These are phyloP conservation scores for Pythium pyrilobum DNA, from an alignment of 352 stramenopile species.

Conservation along the genomic window DNA sequence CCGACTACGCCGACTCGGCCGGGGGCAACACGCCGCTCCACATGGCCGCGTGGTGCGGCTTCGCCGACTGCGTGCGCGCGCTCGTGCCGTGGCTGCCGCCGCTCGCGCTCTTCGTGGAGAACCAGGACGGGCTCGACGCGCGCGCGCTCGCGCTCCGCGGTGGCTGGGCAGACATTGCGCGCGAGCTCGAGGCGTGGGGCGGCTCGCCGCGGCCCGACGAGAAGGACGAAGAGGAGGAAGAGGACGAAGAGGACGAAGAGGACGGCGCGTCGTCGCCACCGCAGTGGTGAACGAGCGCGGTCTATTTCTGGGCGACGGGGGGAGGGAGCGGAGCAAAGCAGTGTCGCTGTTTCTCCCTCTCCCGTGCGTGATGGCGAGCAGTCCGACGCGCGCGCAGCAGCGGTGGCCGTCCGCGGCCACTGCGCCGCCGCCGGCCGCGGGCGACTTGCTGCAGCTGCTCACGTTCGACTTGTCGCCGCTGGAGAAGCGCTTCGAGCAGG, in stretches of 20 bases:
- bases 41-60: constrained; percentile 42
- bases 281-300: too few species aligned
- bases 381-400: background rate
- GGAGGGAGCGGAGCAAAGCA: too few species aligned
- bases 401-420: background rate
- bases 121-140: constrained; percentile 41
- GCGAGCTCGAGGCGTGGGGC: constrained; percentile 4
- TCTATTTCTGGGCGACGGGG: too few species aligned
- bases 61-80: constrained; percentile 21
- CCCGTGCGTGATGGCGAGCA: constrained; percentile 6
- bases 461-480: constrained; percentile 31
- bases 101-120: constrained; percentile 50
- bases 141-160: constrained; percentile 34
- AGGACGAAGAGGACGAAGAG: too few species aligned
- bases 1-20: constrained; percentile 52
- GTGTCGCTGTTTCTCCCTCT: too few species aligned
- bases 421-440: background rate
- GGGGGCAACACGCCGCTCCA: constrained; percentile 67
- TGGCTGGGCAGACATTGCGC: constrained; percentile 10
- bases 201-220: too few species aligned
- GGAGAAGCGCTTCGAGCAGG: constrained; percentile 42
- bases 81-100: constrained; percentile 33
- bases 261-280: too few species aligned
- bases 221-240: too few species aligned
- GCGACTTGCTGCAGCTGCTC: constrained; percentile 14